Evolutionary conservation across 2,329 filamentous ascomycete species (phyloP), one percentile per base, ranked within the genome.

Genomic region (Didymella lethalis): DNA sequence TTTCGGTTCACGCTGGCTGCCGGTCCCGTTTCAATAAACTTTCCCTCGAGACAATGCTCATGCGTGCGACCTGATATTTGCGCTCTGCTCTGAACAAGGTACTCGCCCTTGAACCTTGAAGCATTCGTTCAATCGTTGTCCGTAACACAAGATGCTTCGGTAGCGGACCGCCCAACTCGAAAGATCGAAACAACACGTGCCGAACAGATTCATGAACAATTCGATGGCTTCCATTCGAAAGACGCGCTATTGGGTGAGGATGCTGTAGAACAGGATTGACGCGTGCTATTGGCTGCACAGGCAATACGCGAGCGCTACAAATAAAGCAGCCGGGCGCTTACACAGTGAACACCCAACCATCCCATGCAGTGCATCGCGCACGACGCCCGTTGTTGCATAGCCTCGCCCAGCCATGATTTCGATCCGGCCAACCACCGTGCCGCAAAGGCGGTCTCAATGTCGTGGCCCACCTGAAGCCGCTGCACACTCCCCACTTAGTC

Each of bases 381-480:
- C 52, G 62, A 67, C 58, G 54, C 65, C 66, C 63, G 62, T 70
- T 65, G 29, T 54, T 38, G 52, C 52, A 55, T 60, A 55, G 57
- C 48, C 57, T 51, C 47, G 20, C 52, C 51, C 48, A 60, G 57
- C 52, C 52, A 56, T 60, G 47, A 34, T 11, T 28, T 18, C 16
- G 18, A n/a, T 14, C 29, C 38, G 62, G 65, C 75, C 75, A 76
- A 75, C 69, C 72, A 74, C 44, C 34, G 34, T 47, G 40, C 28
- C 46, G 40, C 32, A 62, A 50, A 48, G 51, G 48, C 44, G 68
- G 70, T 59, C 67, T 64, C 58, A 49, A 67, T 71, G 70, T 74
- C 70, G 73, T 76, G 74, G 72, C 75, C 73, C 57, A 54, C 65
- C 54, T 64, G 68, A 68, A 73, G 68, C 72, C 75, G 74, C 74